These are phyloP conservation scores for Naganishia albida DNA, from an alignment of 1,284 basidiomycete species.

Conservation along the genomic window DNA sequence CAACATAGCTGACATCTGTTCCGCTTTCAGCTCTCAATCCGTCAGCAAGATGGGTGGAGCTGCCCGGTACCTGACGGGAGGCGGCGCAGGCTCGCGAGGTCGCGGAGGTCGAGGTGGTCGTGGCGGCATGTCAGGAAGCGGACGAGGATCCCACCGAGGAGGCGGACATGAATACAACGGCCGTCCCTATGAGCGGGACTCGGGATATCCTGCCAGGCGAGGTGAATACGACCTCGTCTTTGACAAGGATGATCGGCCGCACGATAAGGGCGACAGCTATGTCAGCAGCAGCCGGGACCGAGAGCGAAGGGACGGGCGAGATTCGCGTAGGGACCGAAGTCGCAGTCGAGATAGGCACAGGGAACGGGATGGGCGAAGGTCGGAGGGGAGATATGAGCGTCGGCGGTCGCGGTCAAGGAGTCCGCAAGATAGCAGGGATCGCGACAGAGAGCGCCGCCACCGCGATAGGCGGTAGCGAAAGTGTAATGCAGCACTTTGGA, in stretches of 20 bases:
- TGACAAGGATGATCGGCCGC: constrained; percentile 30
- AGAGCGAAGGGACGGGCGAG: constrained; percentile 20
- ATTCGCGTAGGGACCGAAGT: constrained; percentile 30
- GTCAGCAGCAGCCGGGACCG: constrained; percentile 33
- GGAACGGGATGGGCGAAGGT: constrained; percentile 9
- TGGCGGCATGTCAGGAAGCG: constrained; percentile 34
- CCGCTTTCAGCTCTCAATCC: constrained; percentile 73
- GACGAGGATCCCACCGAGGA: constrained; percentile 23
- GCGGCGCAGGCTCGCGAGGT: constrained; percentile 39
- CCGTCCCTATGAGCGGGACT: constrained; percentile 35
- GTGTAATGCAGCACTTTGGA: neutral
- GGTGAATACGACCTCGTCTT: constrained; percentile 38
- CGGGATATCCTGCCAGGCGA: constrained; percentile 30
- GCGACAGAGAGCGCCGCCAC: constrained; percentile 36
- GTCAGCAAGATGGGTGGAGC: constrained; percentile 64
- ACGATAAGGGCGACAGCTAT: neutral
- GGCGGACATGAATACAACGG: constrained; percentile 33
- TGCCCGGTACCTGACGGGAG: constrained; percentile 46
- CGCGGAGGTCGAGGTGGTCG: constrained; percentile 42
- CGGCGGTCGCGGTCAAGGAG: constrained; percentile 22
- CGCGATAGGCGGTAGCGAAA: neutral
- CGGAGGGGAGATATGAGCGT: constrained; percentile 30
- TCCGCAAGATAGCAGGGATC: constrained; percentile 35
- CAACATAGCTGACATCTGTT: constrained; percentile 36
- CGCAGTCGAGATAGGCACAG: constrained; percentile 30